These are phyloP conservation scores for Hypoxylon sp. DNA, from an alignment of 2,329 filamentous ascomycete genomes.

Conservation along the genomic window DNA sequence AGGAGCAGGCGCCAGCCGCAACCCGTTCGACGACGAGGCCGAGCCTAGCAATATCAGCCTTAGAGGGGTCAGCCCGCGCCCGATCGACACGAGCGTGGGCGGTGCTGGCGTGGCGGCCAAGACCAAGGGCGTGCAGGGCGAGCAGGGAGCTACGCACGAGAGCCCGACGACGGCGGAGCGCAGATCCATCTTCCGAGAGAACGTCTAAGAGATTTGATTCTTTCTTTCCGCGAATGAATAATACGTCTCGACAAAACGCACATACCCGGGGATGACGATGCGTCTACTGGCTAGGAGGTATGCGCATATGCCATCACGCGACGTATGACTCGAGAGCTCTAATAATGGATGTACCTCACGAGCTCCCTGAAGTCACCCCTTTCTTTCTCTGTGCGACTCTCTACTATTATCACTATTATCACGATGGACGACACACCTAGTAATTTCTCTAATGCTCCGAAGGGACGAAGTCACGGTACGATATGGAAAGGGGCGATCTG, in stretches of 20 bases:
- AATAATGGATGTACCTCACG: neutral
- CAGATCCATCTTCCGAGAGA: conserved; percentile 43
- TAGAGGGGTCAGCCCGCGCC: conserved; percentile 78
- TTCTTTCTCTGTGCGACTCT: neutral
- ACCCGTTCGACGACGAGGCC: conserved; percentile 76
- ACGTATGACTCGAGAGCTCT: neutral
- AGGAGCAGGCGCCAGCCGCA: conserved; percentile 51
- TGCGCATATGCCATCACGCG: neutral
- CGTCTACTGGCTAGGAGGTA: neutral
- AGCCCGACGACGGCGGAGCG: conserved; percentile 45
- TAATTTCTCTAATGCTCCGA: neutral
- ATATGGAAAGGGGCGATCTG: neutral
- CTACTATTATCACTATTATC: neutral
- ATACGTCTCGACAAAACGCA: too few relatives aligned
- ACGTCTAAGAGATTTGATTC: conserved; percentile 33
- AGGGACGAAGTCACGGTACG: neutral
- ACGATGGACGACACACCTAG: neutral
- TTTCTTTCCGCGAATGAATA: neutral
- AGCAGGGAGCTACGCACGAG: conserved; percentile 24
- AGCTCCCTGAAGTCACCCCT: neutral
- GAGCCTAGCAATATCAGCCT: conserved; percentile 68
- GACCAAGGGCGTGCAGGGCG: conserved; percentile 3
- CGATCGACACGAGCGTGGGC: conserved; percentile 60
- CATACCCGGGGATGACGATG: too few relatives aligned
- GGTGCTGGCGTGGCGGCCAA: conserved; percentile 4